phyloP scores from a whole-genome alignment of 495 filamentous ascomycete species.

The Cercophora scortea region DNA sequence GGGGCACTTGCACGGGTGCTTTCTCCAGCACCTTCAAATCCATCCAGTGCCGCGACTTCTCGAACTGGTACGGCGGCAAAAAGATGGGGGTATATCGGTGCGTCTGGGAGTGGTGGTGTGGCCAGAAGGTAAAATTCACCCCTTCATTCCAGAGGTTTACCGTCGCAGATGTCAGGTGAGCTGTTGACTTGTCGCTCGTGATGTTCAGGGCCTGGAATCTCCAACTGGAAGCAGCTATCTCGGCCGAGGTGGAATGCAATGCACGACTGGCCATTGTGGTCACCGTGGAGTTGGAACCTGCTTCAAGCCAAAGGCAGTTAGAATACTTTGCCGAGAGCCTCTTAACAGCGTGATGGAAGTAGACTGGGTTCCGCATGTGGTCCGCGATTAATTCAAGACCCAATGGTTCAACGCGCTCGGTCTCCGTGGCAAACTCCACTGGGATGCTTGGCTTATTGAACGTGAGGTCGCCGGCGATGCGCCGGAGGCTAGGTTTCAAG shows the following conservation, averaged over 20 bases:
- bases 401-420: conserved; percentile 26
- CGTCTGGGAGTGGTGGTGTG: conserved; percentile 3
- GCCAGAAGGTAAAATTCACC: not conserved
- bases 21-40: conserved; percentile 4
- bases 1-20: too few relatives aligned
- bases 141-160: not conserved
- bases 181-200: too few relatives aligned
- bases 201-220: conserved; percentile 25
- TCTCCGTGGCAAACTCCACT: conserved; percentile 20
- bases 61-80: conserved; percentile 34
- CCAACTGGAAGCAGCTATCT: not conserved
- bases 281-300: conserved; percentile 43
- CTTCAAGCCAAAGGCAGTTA: conserved; percentile 39
- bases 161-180: not conserved
- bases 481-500: conserved; percentile 19
- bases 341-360: conserved; percentile 40
- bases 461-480: conserved; percentile 14
- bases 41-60: conserved; percentile 22
- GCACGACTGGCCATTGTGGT: conserved; percentile 35
- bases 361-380: conserved; percentile 45
- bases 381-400: conserved; percentile 32
- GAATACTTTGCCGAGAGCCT: conserved; percentile 28
- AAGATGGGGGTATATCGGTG: conserved; percentile 24
- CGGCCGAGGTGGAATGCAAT: conserved; percentile 6
- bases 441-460: conserved; percentile 21